phyloP scores from a whole-genome alignment of 768 basidiomycete genomes.

The Kwoniella pini region DNA sequence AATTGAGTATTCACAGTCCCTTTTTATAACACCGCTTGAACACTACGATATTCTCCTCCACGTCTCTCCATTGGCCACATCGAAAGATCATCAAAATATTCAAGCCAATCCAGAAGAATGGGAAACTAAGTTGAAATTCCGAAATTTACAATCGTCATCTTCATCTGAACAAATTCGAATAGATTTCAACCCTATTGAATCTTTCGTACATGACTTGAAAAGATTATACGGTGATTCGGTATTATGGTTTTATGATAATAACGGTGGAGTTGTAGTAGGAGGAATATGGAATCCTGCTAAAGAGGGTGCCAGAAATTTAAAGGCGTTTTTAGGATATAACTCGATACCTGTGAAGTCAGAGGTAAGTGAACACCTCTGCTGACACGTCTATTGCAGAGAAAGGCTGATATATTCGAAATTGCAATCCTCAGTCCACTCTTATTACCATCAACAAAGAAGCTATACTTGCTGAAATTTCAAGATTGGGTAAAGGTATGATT shows the following conservation, averaged over 20 bases:
- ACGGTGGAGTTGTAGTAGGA: constrained; percentile 77
- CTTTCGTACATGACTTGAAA: constrained; percentile 73
- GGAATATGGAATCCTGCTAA: constrained; percentile 80
- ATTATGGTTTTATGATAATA: constrained; percentile 78
- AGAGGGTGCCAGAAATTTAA: constrained; percentile 66
- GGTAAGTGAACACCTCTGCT: constrained; percentile 15
- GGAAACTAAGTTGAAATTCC: constrained; percentile 35
- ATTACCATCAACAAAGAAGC: constrained; percentile 69
- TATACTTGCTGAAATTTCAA: constrained; percentile 71
- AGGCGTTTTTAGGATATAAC: constrained; percentile 80
- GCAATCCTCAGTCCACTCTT: constrained; percentile 60
- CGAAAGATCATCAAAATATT: constrained; percentile 75
- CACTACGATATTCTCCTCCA: constrained; percentile 86
- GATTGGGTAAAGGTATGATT: constrained; percentile 72
- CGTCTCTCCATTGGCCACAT: constrained; percentile 65
- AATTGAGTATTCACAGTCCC: constrained; percentile 58
- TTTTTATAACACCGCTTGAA: constrained; percentile 78
- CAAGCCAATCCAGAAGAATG: constrained; percentile 59
- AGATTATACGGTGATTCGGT: constrained; percentile 72
- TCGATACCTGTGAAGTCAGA: constrained; percentile 59
- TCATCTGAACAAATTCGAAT: constrained; percentile 56
- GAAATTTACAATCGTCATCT: constrained; percentile 27
- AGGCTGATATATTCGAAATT: neutral
- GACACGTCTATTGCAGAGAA: neutral
- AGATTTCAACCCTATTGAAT: constrained; percentile 76